phyloP scores from a whole-genome alignment of 805 yeast species.

The Komagataella pseudopastoris region DNA sequence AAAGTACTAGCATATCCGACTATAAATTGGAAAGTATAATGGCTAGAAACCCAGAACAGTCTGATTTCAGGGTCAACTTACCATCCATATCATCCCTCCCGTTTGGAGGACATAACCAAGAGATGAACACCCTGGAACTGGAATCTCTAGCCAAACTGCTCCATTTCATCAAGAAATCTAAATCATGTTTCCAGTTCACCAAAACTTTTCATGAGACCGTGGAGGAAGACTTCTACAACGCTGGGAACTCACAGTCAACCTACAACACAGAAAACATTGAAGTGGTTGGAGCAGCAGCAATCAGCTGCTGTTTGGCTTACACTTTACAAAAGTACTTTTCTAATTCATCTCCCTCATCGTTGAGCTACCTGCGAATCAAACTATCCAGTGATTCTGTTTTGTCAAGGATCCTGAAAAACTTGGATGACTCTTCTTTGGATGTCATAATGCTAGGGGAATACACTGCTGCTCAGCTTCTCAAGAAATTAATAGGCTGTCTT shows the following conservation, averaged over 20 bases:
- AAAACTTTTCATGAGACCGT: slow-evolving; percentile 7
- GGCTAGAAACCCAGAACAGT: background rate
- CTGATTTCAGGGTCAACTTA: background rate
- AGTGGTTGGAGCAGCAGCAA: slow-evolving; percentile 42
- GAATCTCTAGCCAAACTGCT: slow-evolving; percentile 20
- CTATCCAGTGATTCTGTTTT: slow-evolving; percentile 22
- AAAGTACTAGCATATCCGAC: background rate
- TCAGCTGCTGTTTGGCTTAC: slow-evolving; percentile 41
- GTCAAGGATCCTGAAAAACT: slow-evolving; percentile 29
- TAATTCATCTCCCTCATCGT: slow-evolving; percentile 38
- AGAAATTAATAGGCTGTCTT: slow-evolving; percentile 53
- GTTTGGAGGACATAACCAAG: background rate
- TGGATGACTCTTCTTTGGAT: slow-evolving; percentile 25
- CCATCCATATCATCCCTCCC: background rate
- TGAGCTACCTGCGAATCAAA: slow-evolving; percentile 30
- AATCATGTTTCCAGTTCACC: slow-evolving; percentile 40
- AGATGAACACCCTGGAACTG: slow-evolving; percentile 1
- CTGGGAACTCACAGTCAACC: slow-evolving; percentile 4
- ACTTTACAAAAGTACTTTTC: slow-evolving; percentile 52
- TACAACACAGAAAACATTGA: slow-evolving; percentile 30
- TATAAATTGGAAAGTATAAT: background rate
- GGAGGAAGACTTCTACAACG: slow-evolving; percentile 2
- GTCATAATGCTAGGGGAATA: slow-evolving; percentile 28
- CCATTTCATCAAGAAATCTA: slow-evolving; percentile 43
- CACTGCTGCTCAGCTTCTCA: slow-evolving; percentile 39